A percentile compares a stretch with the other conserved stretches of the same genome.
These are phyloP conservation scores for Dentipellis sp. DNA, from an alignment of 768 basidiomycete genomes.

Conservation along the genomic window DNA sequence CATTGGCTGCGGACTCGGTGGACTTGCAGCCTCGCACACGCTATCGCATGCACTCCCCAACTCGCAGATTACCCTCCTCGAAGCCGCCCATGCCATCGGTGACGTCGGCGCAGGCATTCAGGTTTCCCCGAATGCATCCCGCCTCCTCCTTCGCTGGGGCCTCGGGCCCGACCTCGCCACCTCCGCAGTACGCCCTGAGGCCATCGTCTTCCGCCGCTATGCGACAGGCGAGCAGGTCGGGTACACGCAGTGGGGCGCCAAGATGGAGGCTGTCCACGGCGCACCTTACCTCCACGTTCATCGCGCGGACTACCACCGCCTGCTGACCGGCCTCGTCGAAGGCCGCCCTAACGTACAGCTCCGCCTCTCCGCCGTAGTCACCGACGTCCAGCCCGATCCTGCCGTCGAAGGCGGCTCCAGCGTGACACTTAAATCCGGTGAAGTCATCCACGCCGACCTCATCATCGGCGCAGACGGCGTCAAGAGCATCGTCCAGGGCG, in stretches of 20 bases:
- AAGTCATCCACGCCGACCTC: slow-evolving; percentile 27
- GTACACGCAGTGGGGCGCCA: slow-evolving; percentile 25
- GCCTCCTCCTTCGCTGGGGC: slow-evolving; percentile 30
- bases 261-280: slow-evolving; percentile 23
- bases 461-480: slow-evolving; percentile 32
- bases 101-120: slow-evolving; percentile 36
- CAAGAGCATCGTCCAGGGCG: slow-evolving; percentile 40
- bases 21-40: slow-evolving; percentile 29
- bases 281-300: slow-evolving; percentile 35
- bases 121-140: slow-evolving; percentile 31
- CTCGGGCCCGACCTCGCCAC: slow-evolving; percentile 21
- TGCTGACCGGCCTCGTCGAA: slow-evolving; percentile 26
- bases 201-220: slow-evolving; percentile 29
- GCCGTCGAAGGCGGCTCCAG: slow-evolving; percentile 16
- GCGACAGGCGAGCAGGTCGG: slow-evolving; percentile 28
- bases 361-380: slow-evolving; percentile 25
- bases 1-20: slow-evolving; percentile 34
- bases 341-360: slow-evolving; percentile 22
- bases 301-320: slow-evolving; percentile 32
- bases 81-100: slow-evolving; percentile 27
- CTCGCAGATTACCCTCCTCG: slow-evolving; percentile 25
- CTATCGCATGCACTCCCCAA: slow-evolving; percentile 30
- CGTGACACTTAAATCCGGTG: slow-evolving; percentile 26
- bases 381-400: slow-evolving; percentile 21
- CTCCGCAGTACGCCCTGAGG: slow-evolving; percentile 27